Evolutionary conservation across 176 grass and related monocot genomes (phyloP).

Genomic region (Eleusine indica): DNA sequence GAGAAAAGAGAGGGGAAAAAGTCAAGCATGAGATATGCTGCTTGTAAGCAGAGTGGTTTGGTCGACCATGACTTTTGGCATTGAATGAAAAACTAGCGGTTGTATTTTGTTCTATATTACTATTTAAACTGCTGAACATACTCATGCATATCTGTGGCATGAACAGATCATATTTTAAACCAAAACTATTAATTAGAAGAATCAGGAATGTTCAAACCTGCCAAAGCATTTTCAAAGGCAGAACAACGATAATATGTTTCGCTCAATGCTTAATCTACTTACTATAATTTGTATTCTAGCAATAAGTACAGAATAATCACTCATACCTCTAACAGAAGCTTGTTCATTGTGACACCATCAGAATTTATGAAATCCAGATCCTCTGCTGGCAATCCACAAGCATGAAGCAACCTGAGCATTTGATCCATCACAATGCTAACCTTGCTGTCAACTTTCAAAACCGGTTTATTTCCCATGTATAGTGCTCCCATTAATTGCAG

Average conservation of each 20-base stretch:
- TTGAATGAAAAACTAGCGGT: neutral
- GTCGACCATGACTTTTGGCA: constrained; percentile 13
- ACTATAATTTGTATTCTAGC: neutral
- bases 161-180: constrained; percentile 1
- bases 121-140: constrained; percentile 10
- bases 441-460: constrained; percentile 99
- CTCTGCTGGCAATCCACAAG: constrained; percentile 83
- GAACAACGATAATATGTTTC: neutral
- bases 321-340: constrained; percentile 81
- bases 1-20: constrained; percentile 5
- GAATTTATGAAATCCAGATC: constrained; percentile 97
- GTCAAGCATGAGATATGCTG: constrained; percentile 20
- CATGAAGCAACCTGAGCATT: constrained; percentile 87
- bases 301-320: neutral
- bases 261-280: constrained; percentile 33
- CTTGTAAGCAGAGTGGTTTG: neutral
- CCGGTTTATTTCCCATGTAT: constrained; percentile 98
- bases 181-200: neutral
- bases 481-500: constrained; percentile 97
- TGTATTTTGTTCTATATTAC: constrained; percentile 2
- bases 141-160: constrained; percentile 18
- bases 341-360: constrained; percentile 92
- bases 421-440: constrained; percentile 99
- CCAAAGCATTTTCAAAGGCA: neutral
- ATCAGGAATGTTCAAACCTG: constrained; percentile 17